These are phyloP conservation scores for Leccinum aurantiacum DNA, from an alignment of 768 basidiomycete species.

Conservation along the genomic window DNA sequence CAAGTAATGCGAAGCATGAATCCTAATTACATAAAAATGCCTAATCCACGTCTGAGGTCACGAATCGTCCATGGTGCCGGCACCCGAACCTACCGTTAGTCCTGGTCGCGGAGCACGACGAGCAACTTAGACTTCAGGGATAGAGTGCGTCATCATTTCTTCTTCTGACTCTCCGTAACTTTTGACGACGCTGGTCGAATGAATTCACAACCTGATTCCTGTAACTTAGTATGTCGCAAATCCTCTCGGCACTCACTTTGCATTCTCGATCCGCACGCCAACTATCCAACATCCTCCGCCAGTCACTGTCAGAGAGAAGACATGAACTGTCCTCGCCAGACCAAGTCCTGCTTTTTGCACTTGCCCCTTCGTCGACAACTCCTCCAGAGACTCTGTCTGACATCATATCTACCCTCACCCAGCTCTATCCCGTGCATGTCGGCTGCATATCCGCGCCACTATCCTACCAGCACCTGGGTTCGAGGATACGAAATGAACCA, in stretches of 20 bases:
- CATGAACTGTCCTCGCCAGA: neutral
- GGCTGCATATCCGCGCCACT: constrained; percentile 65
- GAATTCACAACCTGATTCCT: neutral
- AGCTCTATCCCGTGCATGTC: constrained; percentile 42
- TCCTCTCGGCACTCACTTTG: constrained; percentile 19
- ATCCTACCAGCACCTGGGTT: constrained; percentile 21
- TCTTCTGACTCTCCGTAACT: neutral
- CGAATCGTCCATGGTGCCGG: no score
- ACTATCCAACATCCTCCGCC: constrained; percentile 11
- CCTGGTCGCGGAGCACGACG: neutral
- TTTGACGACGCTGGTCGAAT: neutral
- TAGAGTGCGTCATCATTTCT: neutral
- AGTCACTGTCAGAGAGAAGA: constrained; percentile 4
- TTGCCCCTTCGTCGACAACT: constrained; percentile 27
- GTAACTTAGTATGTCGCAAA: constrained; percentile 1
- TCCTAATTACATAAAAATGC: no score
- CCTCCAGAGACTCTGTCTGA: constrained; percentile 33
- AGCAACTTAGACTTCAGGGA: no score
- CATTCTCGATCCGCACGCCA: constrained; percentile 21
- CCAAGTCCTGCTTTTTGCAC: constrained; percentile 23
- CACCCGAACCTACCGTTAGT: no score
- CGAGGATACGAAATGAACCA: constrained; percentile 16
- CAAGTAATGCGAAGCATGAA: no score
- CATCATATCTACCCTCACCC: constrained; percentile 40
- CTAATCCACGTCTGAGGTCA: no score